Base-by-base conservation (phyloP, 345 rosid species). In the Brassica incana region DNA sequence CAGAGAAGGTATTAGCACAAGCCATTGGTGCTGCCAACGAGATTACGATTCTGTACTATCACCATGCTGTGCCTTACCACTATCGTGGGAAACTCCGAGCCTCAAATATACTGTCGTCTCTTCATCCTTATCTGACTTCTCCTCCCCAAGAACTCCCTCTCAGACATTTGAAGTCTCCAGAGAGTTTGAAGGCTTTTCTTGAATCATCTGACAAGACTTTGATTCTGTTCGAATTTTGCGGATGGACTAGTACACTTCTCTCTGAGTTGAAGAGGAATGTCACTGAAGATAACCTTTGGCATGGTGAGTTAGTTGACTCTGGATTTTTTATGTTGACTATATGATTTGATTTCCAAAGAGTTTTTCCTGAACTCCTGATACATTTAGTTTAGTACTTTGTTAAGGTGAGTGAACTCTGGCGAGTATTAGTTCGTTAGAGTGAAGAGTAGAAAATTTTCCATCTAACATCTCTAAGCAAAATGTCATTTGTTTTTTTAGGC, bases 171-270 rank as follows among this genome's bases (percentile, higher is more conserved):
- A 82, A 74, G 62, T 78, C 90, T 59, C 72, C 52, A 9, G 76
- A 83, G 74, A 94, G 88, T 30, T 77, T 95, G 86, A 77, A 82
- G 72, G 74, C 61, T 62, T 95, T 95, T 72, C 79, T 87, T 64
- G 85, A 86, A n/a, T 91, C 99, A 9, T 89, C 95, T 40, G 99
- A 93, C 75, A 89, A 85, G 85, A 88, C 91, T 74, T 60, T 91
- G 33, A 54, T 95, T 83, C 85, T 95, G 5, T 73, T 87, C 29
- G 98, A 95, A 30, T 87, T 89, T 80, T 93, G 99, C 72, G 98
- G 99, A 61, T 93, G 97, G 98, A 79, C 93, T 7, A 75, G 81
- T 12, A 79, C 86, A 59, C 77, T 95, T 82, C 54, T 85, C 66
- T 71, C 80, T 35, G 65, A 69, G 61, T 77, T 67, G 65, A 83